A percentile compares a stretch with the other conserved stretches of the same genome.
Evolutionary conservation across 441 rosid species (phyloP).

Genomic region (Adansonia grandidieri): DNA sequence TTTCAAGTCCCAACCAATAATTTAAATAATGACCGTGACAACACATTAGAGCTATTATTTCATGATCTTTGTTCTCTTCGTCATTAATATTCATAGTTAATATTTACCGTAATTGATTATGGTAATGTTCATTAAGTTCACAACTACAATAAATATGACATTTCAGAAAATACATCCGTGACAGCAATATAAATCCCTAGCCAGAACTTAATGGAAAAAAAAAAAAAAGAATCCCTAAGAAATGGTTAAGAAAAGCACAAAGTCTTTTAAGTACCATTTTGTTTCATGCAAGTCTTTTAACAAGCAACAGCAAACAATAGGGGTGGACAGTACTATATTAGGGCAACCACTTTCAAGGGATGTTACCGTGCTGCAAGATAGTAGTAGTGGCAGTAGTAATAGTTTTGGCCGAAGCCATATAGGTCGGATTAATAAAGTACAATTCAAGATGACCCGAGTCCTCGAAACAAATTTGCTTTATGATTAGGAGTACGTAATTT

Average conservation of each 20-base stretch:
- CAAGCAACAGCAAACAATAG: slow-evolving; percentile 8
- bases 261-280: not conserved
- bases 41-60: too few species aligned
- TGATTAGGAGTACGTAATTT: slow-evolving; percentile 3
- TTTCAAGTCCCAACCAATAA: too few species aligned
- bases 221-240: not conserved
- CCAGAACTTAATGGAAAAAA: not conserved
- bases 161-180: too few species aligned
- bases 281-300: slow-evolving; percentile 15
- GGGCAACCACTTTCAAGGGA: slow-evolving; percentile 25
- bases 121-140: too few species aligned
- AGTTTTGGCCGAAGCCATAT: not conserved
- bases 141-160: too few species aligned
- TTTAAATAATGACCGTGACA: too few species aligned
- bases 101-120: too few species aligned
- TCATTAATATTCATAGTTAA: too few species aligned
- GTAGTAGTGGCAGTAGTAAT: not conserved
- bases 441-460: slow-evolving; percentile 23
- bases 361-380: slow-evolving; percentile 6
- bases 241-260: not conserved
- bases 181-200: too few species aligned
- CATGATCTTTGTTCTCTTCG: too few species aligned
- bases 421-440: slow-evolving; percentile 17
- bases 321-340: not conserved
- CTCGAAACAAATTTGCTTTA: not conserved